Evolutionary conservation across 345 rosid genomes (phyloP).

Genomic region (Acer campestre): DNA sequence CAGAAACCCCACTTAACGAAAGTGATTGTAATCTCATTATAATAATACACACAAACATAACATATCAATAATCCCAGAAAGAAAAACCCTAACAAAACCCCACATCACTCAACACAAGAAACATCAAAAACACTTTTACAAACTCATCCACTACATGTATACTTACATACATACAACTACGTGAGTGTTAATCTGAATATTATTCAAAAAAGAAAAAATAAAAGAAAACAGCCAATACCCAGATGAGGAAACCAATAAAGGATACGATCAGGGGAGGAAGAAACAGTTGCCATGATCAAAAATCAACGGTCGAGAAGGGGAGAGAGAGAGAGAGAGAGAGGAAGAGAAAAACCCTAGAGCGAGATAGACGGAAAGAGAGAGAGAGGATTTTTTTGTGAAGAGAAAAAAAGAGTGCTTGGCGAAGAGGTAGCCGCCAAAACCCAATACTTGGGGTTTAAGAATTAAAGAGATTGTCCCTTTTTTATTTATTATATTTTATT

Average conservation of each 20-base stretch:
- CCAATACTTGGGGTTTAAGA: slow-evolving; percentile 41
- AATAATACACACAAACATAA: not conserved
- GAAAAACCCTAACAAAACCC: slow-evolving; percentile 22
- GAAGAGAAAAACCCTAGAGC: slow-evolving; percentile 41
- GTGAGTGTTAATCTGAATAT: not conserved
- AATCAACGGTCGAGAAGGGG: slow-evolving; percentile 28
- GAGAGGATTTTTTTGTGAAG: slow-evolving; percentile 2
- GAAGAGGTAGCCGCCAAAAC: slow-evolving; percentile 50
- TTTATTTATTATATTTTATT: not conserved
- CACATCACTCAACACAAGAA: not conserved
- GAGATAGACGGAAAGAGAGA: not conserved
- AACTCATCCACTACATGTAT: not conserved
- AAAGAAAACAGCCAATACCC: slow-evolving; percentile 30
- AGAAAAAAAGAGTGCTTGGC: slow-evolving; percentile 26
- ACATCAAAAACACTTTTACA: not conserved
- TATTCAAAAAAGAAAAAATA: slow-evolving; percentile 7
- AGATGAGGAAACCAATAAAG: slow-evolving; percentile 44
- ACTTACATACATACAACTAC: not conserved
- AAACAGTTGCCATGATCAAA: slow-evolving; percentile 48
- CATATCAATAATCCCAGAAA: not conserved
- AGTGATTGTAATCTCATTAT: not conserved
- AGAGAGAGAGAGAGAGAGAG: not conserved
- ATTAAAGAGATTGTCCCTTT: not conserved
- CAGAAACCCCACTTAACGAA: not conserved
- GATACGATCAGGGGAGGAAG: slow-evolving; percentile 61